Base-by-base conservation (phyloP, 1,139 yeast species). In the Pneumocystis sp. region DNA sequence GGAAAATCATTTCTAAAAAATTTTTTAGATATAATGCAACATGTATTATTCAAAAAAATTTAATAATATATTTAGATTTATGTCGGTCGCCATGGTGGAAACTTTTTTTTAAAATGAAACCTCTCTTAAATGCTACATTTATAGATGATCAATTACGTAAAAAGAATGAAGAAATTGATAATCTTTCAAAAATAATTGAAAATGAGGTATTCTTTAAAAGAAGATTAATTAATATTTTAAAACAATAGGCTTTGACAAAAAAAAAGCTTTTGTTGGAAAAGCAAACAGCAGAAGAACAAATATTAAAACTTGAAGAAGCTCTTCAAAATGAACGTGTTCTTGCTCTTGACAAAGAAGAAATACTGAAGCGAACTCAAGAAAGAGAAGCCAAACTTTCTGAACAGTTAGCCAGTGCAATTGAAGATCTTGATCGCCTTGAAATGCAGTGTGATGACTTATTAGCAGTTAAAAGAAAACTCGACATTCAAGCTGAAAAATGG, bases 81-180 rank as follows among this genome's bases (percentile, higher is more conserved):
- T 78, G 80, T 64, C 75, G 79, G 12, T 86, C 86, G 73, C 88
- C 88, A 10, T 93, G 98, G 98, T 87, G 89, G 77, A 83, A 81
- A 65, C 78, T 93, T 63, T 85, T 85, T 69, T 79, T 84, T 44
- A 82, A 83, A 66, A 78, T 93, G 70, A 87, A 87, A 70, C 97
- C 98, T 0, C 76, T 91, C 63, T 76, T 90, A 34, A 85, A 84
- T 66, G 88, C 87, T 10, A 82, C 89, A 0, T 77, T 79, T 44
- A 77, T 84, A 70, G 85, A 83, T 67, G 85, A 85, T 19, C 83
- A 85, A 68, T 78, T 88, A 65, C 81, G 80, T 66, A 77, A 77
- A 61, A 77, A 88, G 50, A 89, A 84, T 68, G 71, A 71, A 34
- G 74, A 75, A 57, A 71, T 76, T 19, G 70, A 71, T 63, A 73